A percentile compares a stretch with the other conserved stretches of the same genome.
phyloP scores from a whole-genome alignment of 2,329 filamentous ascomycete genomes.

The Exserohilum rostratum region DNA sequence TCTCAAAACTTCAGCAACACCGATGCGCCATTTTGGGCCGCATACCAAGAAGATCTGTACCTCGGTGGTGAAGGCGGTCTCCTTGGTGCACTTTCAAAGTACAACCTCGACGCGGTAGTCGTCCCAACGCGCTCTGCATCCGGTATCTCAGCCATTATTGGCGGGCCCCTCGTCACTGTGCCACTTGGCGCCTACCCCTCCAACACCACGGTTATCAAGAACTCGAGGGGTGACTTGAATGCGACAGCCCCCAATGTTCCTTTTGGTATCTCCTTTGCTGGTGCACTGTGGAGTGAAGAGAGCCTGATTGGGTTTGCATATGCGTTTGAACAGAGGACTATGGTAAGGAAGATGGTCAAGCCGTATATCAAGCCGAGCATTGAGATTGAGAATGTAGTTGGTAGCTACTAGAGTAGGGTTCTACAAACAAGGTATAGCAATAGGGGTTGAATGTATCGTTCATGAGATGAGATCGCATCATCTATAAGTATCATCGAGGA shows the following conservation, averaged over 20 bases:
- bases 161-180: conserved; percentile 66
- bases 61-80: conserved; percentile 66
- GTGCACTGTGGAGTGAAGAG: conserved; percentile 65
- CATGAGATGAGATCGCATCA: no score
- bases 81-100: conserved; percentile 62
- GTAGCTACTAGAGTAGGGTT: not conserved
- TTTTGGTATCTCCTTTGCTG: conserved; percentile 70
- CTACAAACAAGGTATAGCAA: no score
- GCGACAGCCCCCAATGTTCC: conserved; percentile 60
- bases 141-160: conserved; percentile 61
- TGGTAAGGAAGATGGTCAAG: conserved; percentile 54
- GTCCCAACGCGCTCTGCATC: conserved; percentile 61
- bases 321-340: conserved; percentile 69
- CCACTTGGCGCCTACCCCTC: conserved; percentile 64
- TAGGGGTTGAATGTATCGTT: no score
- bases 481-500: no score
- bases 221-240: conserved; percentile 59
- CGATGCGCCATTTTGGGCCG: conserved; percentile 61
- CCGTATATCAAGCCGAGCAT: conserved; percentile 57
- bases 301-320: conserved; percentile 69
- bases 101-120: conserved; percentile 67
- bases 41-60: conserved; percentile 60
- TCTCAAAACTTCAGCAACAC: conserved; percentile 61
- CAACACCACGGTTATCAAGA: conserved; percentile 55
- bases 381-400: conserved; percentile 55